Evolutionary conservation across 495 filamentous ascomycete species (phyloP).

Genomic region (Pseudotulostoma volvatum): DNA sequence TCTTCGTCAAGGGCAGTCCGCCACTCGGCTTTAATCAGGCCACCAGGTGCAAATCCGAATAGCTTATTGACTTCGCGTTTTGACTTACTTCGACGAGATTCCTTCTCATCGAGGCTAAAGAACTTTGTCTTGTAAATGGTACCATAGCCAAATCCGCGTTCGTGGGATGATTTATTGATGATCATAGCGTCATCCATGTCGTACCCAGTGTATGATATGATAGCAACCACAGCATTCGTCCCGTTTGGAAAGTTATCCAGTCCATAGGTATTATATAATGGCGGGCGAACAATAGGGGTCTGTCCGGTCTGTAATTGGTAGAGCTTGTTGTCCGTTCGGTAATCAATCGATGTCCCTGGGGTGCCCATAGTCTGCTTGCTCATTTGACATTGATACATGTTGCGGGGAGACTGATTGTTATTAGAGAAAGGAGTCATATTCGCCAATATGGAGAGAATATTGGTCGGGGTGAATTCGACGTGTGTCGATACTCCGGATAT

Average conservation of each 20-base stretch:
- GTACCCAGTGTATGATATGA: conserved; percentile 96
- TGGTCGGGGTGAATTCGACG: conserved; percentile 87
- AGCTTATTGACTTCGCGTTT: conserved; percentile 47
- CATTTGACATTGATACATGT: conserved; percentile 99
- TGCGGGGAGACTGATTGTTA: conserved; percentile 95
- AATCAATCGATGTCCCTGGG: conserved; percentile 66
- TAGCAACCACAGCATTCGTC: conserved; percentile 90
- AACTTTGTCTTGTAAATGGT: conserved; percentile 97
- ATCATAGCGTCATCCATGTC: conserved; percentile 99
- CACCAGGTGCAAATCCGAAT: conserved; percentile 70
- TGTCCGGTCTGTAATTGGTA: conserved; percentile 93
- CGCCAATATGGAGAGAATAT: conserved; percentile 92
- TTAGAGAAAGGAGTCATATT: conserved; percentile 99
- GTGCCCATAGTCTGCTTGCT: conserved; percentile 99
- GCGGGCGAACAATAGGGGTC: conserved; percentile 82
- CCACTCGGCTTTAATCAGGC: conserved; percentile 44
- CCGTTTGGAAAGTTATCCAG: conserved; percentile 98
- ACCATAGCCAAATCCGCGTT: conserved; percentile 91
- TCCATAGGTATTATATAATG: conserved; percentile 87
- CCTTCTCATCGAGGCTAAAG: conserved; percentile 58
- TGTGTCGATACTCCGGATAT: conserved; percentile 77
- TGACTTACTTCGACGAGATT: conserved; percentile 38
- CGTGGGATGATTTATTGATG: conserved; percentile 91
- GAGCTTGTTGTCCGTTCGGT: conserved; percentile 92
- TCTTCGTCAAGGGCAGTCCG: conserved; percentile 64